Evolutionary conservation across 1,284 basidiomycete species (phyloP).

Genomic region (Ustilago cynodontis): DNA sequence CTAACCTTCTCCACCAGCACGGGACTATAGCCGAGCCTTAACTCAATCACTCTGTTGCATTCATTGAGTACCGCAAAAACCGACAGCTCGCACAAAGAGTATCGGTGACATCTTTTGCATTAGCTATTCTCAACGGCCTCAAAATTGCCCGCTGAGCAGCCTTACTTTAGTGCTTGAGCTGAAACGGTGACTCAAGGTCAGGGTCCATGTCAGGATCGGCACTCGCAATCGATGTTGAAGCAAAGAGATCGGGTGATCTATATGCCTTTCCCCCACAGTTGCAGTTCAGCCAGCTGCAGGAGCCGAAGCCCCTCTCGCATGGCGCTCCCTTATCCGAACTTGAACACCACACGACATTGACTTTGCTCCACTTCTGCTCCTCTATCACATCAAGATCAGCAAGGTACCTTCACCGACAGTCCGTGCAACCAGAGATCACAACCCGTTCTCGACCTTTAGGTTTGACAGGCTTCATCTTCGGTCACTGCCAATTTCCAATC

Average conservation of each 20-base stretch:
- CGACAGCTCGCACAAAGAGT: not conserved
- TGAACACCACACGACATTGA: not conserved
- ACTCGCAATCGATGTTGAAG: too few relatives aligned
- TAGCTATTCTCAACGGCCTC: not conserved
- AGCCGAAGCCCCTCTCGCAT: conserved; percentile 22
- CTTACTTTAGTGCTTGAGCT: too few relatives aligned
- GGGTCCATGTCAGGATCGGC: conserved; percentile 5
- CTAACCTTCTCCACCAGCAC: too few relatives aligned
- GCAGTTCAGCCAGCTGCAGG: not conserved
- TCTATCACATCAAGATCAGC: not conserved
- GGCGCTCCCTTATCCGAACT: conserved; percentile 8
- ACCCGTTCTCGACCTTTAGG: too few relatives aligned
- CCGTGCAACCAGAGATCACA: too few relatives aligned
- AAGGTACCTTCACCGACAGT: not conserved
- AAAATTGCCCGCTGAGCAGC: conserved; percentile 4
- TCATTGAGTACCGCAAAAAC: not conserved
- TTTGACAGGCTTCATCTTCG: not conserved
- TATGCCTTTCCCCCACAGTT: not conserved
- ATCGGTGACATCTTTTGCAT: conserved; percentile 1
- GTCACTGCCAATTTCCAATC: not conserved
- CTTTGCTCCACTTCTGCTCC: not conserved
- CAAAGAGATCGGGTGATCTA: not conserved
- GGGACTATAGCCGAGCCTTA: not conserved
- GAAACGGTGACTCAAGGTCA: conserved; percentile 1
- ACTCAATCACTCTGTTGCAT: not conserved